Evolutionary conservation across 2,329 filamentous ascomycete species (phyloP), one percentile per base, ranked within the genome.

Genomic region (Berkeleyomyces rouxiae): DNA sequence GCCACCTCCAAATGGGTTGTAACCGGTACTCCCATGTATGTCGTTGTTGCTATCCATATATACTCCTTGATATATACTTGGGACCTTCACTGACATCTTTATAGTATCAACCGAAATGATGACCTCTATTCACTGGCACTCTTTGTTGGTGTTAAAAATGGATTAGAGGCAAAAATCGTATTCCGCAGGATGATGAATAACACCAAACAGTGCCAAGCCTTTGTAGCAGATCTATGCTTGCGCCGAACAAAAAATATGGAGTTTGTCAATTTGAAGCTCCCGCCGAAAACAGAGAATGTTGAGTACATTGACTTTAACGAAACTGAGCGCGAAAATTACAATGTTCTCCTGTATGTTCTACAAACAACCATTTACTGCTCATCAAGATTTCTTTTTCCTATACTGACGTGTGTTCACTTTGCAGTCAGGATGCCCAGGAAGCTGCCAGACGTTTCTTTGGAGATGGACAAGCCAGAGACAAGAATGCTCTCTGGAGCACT

Each of bases 161-260:
- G 89, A 2, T 77, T 95, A 23, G 83, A 91, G 66, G 80, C 86
- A 47, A 71, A 85, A 16, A 80, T 85, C 23, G 78, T 93, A 7
- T 95, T 95, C 74, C 87, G 89, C 68, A 76, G 79, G 10, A 79
- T 84, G 40, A 79, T 93, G 64, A 51, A 68, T 67, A 43, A 84
- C 85, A 46, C 81, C 87, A 39, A 86, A 9, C 75, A 92, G 3
- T 78, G 95, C 3, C 87, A 92, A 69, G 79, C 83, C 4, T 78
- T 95, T 53, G 91, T 95, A 83, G 78, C 79, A n/a, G 84, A 87
- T 16, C 80, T 95, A 57, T 93, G 88, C 68, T 77, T 96, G 31
- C 82, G 90, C 44, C 82, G 90, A 44, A 86, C 84, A 72, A 96
- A 96, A 71, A 85, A 92, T 63, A 95, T 96, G 90, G 79, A 80